Evolutionary conservation across 2,329 filamentous ascomycete species (phyloP), one percentile per base, ranked within the genome.

Genomic region (Monosporascus ibericus): DNA sequence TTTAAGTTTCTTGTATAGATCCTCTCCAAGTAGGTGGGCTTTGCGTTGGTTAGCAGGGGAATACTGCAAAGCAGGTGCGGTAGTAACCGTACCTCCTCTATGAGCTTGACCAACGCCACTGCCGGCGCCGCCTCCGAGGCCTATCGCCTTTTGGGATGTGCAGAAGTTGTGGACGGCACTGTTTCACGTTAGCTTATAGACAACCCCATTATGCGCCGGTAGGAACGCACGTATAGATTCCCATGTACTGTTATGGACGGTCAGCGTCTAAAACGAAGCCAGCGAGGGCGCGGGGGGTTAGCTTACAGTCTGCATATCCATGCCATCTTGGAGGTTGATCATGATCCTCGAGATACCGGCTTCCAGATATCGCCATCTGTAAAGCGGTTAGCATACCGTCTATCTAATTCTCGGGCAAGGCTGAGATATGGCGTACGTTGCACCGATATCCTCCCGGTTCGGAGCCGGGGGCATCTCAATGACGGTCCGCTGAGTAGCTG

Each of bases 141-240:
- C 81, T 44, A 92, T 85, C 1, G 90, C 90, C 70, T 97, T 97
- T 71, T 97, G 94, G 24, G 94, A 96, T 52, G 94, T 99, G 71
- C 94, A 99, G 72, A 99, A 99, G 75, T 99, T 96, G 75, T 99
- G 94, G 48, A 99, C 94, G 55, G 92, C 91, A 50, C 80, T 92
- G 68, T 51, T 48, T 48, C 46, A 46, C 20, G 65, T 81, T 60
- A 81, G 73, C 51, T 52, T 42, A 50, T 50, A 4, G 27, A 20
- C 49, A 40, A 38, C 44, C 14, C 14, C 5, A 38, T 27, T 2
- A 51, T 38, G 48, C 3, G n/a, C 9, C 44, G 20, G 22, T 46
- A 39, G 52, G 20, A 30, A 70, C 73, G 60, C 68, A 90, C 87
- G 92, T 96, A 74, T 97, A 97, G 55, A 96, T 85, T 52, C 89